A percentile compares a stretch with the other conserved stretches of the same genome.
Evolutionary conservation across 2,329 filamentous ascomycete species (phyloP).

Genomic region (Fusarium sp.): DNA sequence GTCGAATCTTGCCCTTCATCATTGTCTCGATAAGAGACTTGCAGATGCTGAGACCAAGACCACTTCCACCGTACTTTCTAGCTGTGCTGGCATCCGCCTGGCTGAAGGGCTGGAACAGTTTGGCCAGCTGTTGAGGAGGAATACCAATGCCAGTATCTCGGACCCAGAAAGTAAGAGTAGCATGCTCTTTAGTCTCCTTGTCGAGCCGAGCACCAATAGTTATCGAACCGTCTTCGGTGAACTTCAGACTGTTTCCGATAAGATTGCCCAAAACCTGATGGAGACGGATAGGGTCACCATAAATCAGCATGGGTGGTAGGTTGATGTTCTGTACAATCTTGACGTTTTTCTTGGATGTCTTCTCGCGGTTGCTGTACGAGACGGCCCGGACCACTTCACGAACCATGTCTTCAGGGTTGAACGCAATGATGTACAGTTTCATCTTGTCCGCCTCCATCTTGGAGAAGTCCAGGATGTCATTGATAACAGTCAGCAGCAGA

Average conservation of each 20-base stretch:
- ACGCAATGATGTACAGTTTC: slow-evolving; percentile 80
- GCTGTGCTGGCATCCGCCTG: slow-evolving; percentile 93
- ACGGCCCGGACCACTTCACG: slow-evolving; percentile 75
- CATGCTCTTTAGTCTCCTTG: slow-evolving; percentile 75
- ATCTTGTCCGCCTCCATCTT: slow-evolving; percentile 92
- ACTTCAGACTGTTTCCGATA: slow-evolving; percentile 93
- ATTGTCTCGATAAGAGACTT: slow-evolving; percentile 94
- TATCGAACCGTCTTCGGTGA: slow-evolving; percentile 87
- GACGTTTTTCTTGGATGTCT: slow-evolving; percentile 72
- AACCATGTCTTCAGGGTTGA: slow-evolving; percentile 76
- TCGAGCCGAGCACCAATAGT: slow-evolving; percentile 84
- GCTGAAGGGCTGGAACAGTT: slow-evolving; percentile 91
- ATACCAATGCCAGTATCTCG: slow-evolving; percentile 94
- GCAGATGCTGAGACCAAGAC: slow-evolving; percentile 92
- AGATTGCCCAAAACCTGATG: slow-evolving; percentile 83
- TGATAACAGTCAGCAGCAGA: slow-evolving; percentile 90
- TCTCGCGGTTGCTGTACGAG: slow-evolving; percentile 75
- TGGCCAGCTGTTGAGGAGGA: slow-evolving; percentile 82
- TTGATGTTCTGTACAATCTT: slow-evolving; percentile 78
- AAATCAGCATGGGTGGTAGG: slow-evolving; percentile 78
- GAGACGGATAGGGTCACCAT: slow-evolving; percentile 74
- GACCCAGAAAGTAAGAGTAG: slow-evolving; percentile 86
- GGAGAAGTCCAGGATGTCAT: slow-evolving; percentile 95
- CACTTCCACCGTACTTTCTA: slow-evolving; percentile 91
- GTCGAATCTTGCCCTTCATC: slow-evolving; percentile 86